Percentiles rank a stretch among this genome's conserved stretches.
phyloP scores from a whole-genome alignment of 768 basidiomycete species.

The Piloderma croceum region DNA sequence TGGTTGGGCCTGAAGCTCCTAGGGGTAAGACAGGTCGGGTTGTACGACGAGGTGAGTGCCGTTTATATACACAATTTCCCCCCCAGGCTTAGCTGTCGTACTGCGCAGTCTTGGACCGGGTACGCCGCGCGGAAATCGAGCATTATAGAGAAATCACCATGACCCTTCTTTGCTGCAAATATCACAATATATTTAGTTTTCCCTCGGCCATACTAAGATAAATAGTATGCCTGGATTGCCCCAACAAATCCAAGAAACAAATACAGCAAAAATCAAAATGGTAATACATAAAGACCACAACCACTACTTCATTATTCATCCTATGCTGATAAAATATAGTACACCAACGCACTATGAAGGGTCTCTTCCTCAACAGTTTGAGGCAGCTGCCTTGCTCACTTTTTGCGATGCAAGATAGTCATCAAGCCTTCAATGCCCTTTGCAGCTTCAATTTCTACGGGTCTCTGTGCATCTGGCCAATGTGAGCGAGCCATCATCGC shows the following conservation, averaged over 20 bases:
- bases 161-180: too few relatives aligned
- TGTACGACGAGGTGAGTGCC: conserved; percentile 87
- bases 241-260: conserved; percentile 5
- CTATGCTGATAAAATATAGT: conserved; percentile 3
- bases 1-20: conserved; percentile 87
- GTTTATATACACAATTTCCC: conserved; percentile 12
- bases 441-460: conserved; percentile 30
- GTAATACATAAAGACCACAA: too few relatives aligned
- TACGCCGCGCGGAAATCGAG: conserved; percentile 78
- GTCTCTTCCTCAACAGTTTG: too few relatives aligned
- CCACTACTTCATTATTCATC: too few relatives aligned
- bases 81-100: conserved; percentile 5
- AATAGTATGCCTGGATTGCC: conserved; percentile 5
- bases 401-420: conserved; percentile 31
- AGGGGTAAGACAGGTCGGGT: conserved; percentile 51
- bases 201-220: conserved; percentile 5
- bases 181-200: too few relatives aligned
- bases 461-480: conserved; percentile 31
- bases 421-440: conserved; percentile 31
- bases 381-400: too few relatives aligned
- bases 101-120: conserved; percentile 86
- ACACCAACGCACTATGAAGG: too few relatives aligned
- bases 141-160: conserved; percentile 52
- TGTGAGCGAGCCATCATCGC: conserved; percentile 32
- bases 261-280: conserved; percentile 2